Evolutionary conservation across 2,329 filamentous ascomycete species (phyloP).

Genomic region (Colletotrichum sp.): DNA sequence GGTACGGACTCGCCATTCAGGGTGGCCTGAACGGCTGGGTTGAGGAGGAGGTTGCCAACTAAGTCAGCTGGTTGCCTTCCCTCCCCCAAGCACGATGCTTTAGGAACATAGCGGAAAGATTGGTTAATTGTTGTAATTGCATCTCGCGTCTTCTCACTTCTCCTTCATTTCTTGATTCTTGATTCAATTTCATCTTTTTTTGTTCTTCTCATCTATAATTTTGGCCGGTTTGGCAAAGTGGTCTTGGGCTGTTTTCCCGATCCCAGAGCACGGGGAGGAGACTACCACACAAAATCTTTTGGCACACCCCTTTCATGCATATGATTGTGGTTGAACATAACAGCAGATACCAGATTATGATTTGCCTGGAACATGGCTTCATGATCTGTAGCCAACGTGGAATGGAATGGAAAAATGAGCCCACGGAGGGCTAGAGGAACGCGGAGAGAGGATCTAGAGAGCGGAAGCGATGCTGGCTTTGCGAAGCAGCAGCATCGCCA

Average conservation of each 20-base stretch:
- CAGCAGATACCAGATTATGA: slow-evolving; percentile 19
- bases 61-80: slow-evolving; percentile 23
- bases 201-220: slow-evolving; percentile 21
- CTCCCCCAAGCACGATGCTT: background rate
- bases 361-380: slow-evolving; percentile 14
- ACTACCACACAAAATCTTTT: slow-evolving; percentile 12
- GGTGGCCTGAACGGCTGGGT: slow-evolving; percentile 71
- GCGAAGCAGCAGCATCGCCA: slow-evolving; percentile 4
- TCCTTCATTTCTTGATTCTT: slow-evolving; percentile 20
- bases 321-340: slow-evolving; percentile 22
- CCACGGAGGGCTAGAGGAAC: background rate
- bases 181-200: slow-evolving; percentile 19
- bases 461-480: background rate
- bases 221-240: slow-evolving; percentile 17
- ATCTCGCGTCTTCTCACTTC: slow-evolving; percentile 24
- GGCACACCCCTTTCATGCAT: slow-evolving; percentile 17
- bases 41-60: slow-evolving; percentile 70
- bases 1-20: slow-evolving; percentile 68
- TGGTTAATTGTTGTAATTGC: slow-evolving; percentile 50
- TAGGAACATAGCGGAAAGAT: slow-evolving; percentile 31
- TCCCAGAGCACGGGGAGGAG: slow-evolving; percentile 10
- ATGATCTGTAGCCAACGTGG: slow-evolving; percentile 16
- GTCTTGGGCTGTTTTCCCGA: slow-evolving; percentile 15
- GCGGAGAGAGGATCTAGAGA: background rate
- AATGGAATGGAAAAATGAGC: slow-evolving; percentile 4